Conservation (phyloP, 257 asterid genomes). For the Solanum boliviense region DNA sequence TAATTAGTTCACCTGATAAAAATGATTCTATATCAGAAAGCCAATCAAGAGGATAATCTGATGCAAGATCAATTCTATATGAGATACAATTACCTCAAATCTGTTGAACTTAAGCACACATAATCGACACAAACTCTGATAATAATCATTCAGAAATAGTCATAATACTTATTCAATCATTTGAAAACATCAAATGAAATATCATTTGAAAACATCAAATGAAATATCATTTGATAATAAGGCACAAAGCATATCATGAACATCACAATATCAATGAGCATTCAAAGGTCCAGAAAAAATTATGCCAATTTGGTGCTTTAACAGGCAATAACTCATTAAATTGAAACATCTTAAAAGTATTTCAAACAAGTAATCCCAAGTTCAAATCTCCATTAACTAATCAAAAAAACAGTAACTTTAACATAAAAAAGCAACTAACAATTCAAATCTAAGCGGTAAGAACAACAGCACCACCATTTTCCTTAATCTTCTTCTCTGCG, state of each 20-base stretch:
- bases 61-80: background rate
- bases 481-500: conserved; percentile 26
- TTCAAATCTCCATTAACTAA: background rate
- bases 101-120: background rate
- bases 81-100: background rate
- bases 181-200: background rate
- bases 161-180: background rate
- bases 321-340: background rate
- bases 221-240: background rate
- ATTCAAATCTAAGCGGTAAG: conserved; percentile 15
- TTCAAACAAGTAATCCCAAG: background rate
- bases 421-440: background rate
- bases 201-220: background rate
- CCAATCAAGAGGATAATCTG: background rate
- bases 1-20: background rate
- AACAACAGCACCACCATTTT: conserved; percentile 22
- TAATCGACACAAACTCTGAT: background rate
- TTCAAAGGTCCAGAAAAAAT: background rate
- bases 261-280: background rate
- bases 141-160: background rate
- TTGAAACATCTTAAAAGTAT: background rate
- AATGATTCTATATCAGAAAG: too few relatives aligned
- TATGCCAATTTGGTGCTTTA: background rate
- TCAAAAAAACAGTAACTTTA: background rate
- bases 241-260: background rate